Percentiles rank a stretch among this genome's conserved stretches.
Evolutionary conservation across 495 filamentous ascomycete species (phyloP).

Genomic region (Talaromyces trachyspermus): DNA sequence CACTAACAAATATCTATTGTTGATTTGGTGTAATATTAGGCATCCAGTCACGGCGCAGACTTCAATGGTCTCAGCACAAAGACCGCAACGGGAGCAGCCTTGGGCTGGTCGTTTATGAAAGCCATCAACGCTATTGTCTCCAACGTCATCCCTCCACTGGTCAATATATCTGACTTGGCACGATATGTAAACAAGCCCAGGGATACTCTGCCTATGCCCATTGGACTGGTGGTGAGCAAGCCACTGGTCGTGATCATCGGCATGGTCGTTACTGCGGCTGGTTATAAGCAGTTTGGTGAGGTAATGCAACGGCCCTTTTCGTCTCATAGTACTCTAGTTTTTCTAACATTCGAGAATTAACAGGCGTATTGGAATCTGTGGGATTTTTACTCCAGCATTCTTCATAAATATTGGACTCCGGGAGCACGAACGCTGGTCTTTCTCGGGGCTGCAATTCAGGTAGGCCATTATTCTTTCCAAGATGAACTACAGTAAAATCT

Average conservation of each 20-base stretch:
- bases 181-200: conserved; percentile 17
- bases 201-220: conserved; percentile 3
- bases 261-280: conserved; percentile 7
- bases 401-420: conserved; percentile 20
- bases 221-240: conserved; percentile 10
- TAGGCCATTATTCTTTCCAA: not conserved
- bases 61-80: conserved; percentile 1
- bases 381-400: conserved; percentile 20
- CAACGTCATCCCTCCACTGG: conserved; percentile 10
- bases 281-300: conserved; percentile 5
- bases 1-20: too few species aligned
- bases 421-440: conserved; percentile 35
- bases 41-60: conserved; percentile 6
- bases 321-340: not conserved
- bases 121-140: conserved; percentile 14
- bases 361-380: conserved; percentile 19
- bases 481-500: not conserved
- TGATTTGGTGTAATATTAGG: not conserved
- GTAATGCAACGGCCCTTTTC: too few species aligned
- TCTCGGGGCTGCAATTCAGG: conserved; percentile 18
- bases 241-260: conserved; percentile 13
- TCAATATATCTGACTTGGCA: conserved; percentile 25
- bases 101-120: conserved; percentile 9
- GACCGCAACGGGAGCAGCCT: conserved; percentile 4
- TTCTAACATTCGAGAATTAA: not conserved